phyloP scores from a whole-genome alignment of 345 rosid species.

The Populus tremula region DNA sequence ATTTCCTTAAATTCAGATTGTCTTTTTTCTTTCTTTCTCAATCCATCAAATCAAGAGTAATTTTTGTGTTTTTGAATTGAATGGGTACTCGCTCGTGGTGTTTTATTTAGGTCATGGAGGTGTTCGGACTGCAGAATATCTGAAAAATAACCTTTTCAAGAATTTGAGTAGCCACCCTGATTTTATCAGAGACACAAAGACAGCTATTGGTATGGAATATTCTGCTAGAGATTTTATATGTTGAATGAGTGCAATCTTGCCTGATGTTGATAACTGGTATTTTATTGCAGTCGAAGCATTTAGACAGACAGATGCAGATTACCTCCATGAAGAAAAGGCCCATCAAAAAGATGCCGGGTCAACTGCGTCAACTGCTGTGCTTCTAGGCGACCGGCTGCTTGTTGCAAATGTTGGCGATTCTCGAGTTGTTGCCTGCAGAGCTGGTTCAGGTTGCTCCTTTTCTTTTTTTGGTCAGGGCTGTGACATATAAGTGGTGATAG shows the following conservation, averaged over 20 bases:
- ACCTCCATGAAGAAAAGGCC: conserved; percentile 43
- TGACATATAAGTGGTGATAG: too few species aligned
- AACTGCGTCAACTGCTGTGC: conserved; percentile 54
- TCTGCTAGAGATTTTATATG: not conserved
- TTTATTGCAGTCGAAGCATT: conserved; percentile 44
- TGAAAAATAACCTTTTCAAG: conserved; percentile 45
- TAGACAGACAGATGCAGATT: conserved; percentile 41
- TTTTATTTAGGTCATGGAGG: conserved; percentile 46
- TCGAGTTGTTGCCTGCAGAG: conserved; percentile 50
- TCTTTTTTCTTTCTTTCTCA: not conserved
- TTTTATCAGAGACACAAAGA: conserved; percentile 40
- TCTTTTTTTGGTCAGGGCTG: too few species aligned
- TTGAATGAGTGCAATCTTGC: not conserved
- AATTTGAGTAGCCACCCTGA: conserved; percentile 46
- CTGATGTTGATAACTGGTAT: not conserved
- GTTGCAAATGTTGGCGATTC: conserved; percentile 76
- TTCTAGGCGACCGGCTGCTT: conserved; percentile 44
- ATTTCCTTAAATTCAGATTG: not conserved
- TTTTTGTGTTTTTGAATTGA: not conserved
- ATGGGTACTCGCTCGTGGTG: not conserved
- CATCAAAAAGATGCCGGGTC: conserved; percentile 53
- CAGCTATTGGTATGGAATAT: conserved; percentile 42
- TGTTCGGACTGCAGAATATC: conserved; percentile 49
- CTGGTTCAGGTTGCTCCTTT: conserved; percentile 32
- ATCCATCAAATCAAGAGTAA: not conserved